Base-by-base conservation (phyloP, 2,329 filamentous ascomycete genomes). In the Cercospora sojina region DNA sequence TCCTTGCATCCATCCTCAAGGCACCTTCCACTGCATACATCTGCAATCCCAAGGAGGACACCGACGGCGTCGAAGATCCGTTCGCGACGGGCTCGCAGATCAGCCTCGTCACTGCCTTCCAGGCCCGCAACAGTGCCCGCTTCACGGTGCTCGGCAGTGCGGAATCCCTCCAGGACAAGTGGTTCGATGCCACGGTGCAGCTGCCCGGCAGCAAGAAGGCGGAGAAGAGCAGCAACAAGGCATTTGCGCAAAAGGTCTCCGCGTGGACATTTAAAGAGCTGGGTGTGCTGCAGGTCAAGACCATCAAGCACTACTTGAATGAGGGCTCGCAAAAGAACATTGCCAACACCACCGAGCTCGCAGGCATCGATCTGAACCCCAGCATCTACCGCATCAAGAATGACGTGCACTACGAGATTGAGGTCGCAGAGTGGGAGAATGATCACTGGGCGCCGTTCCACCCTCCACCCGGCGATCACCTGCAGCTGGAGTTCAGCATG, bases 401-500 rank as follows among this genome's bases (percentile, higher is more conserved):
- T 81, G 90, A 97, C 77, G 93, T 97, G 74, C 87, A 90, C 69
- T 97, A 93, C 83, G 86, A 85, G 75, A 94, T 98, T 77, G 93
- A 94, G 70, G 76, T 99, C 62, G 97, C 93, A 27, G 93, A 97
- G 79, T 97, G 92, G 79, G 80, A 81, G 59, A 88, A 88, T 82
- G 87, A 91, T 78, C 86, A 88, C 76, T 96, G 89, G 83, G 80
- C 83, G 5, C 91, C 93, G 55, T 97, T 93, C 81, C 83, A 83
- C 47, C 83, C 91, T 20, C 88, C 92, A 23, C 76, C 84, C 8
- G 84, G 81, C 69, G 95, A 99, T 77, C 85, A 83, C 29, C 77
- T 99, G 35, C 95, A 99, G 80, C 91, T 99, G 69, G 95, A 99
- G 80, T 97, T 98, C 84, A 93, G 89, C 82, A 99, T 98, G 95